Percentiles rank a stretch among this genome's conserved stretches.
These are phyloP conservation scores for Coemansia sp. DNA, from an alignment of 192 early-diverging fungal genomes.

Conservation along the genomic window DNA sequence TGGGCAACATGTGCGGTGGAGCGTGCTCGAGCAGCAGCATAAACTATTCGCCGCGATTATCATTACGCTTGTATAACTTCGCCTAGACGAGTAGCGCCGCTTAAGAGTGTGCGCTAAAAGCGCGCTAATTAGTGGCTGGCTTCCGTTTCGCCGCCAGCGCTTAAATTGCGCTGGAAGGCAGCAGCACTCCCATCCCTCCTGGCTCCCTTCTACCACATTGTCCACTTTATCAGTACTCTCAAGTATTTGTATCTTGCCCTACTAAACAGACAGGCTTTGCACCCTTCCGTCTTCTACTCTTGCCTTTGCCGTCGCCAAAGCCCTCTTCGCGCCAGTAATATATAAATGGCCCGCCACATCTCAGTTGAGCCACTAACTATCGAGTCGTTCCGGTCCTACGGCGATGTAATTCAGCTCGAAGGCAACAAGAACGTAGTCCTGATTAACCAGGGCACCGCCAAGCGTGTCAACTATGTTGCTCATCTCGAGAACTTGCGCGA, in stretches of 20 bases:
- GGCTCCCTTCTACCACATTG: too few species aligned
- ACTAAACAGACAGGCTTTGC: neutral
- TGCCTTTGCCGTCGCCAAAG: neutral
- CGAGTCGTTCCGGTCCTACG: conserved; percentile 67
- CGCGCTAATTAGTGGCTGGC: too few species aligned
- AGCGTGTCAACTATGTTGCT: conserved; percentile 66
- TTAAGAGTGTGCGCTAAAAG: too few species aligned
- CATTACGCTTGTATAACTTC: too few species aligned
- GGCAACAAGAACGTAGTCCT: conserved; percentile 43
- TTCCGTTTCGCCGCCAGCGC: too few species aligned
- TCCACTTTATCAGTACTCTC: too few species aligned
- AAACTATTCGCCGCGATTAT: too few species aligned
- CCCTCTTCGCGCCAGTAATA: neutral
- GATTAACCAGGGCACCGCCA: conserved; percentile 74
- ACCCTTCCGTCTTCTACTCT: neutral
- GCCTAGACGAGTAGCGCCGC: too few species aligned
- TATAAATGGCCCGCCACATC: conserved; percentile 33
- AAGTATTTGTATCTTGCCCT: too few species aligned
- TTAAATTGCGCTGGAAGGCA: too few species aligned
- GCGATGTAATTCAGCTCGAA: conserved; percentile 64
- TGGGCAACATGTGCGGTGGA: neutral
- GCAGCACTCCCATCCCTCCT: too few species aligned
- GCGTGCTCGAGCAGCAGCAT: too few species aligned
- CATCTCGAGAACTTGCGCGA: conserved; percentile 54
- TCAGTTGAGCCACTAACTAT: conserved; percentile 61